Evolutionary conservation across 1,139 yeast species (phyloP), one percentile per base, ranked within the genome.

Genomic region (Magnusiomyces suaveolens): DNA sequence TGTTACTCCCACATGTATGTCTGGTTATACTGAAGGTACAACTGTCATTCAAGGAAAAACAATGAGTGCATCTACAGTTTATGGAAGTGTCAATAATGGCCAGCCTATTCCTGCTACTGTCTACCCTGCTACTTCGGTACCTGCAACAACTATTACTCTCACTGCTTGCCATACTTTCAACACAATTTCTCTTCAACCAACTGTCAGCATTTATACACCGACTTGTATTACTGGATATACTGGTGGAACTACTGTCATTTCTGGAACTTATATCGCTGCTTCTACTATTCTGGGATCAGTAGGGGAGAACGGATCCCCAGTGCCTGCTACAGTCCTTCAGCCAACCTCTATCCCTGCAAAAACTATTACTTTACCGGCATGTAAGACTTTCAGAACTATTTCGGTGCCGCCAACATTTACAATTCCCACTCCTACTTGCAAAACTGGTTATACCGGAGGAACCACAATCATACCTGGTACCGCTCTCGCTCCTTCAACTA

Each of bases 21-120:
- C 54, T 24, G 53, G 57, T 24, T 52, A 41, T 46, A 44, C 53
- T 43, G 52, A 43, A 14, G 54, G 51, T 18, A 24, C 51, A n/a
- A 52, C 54, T 16, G 24, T 52, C 23, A 23, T 54, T 33, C 50
- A 52, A 8, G 53, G 46, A 14, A 52, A 46, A 26, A 47, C 51
- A 6, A 6, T 38, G 21, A 2, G 21, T 3, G 32, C 43, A 8
- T 47, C 51, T 29, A 26, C 54, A 10, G 25, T 52, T 41, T 36
- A 36, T 12, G 51, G 43, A 6, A 46, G 51, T 39, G 46, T 39
- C 33, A 18, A 10, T n/a, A 24, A 21, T 26, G 38, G 36, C 26
- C 25, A 43, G 16, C 46, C 46, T n/a, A 36, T 39, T 20, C 50
- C 50, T n/a, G 51, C 46, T 20, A 36, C 39, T 3, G 46, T 38